Percentiles rank a stretch among this genome's conserved stretches.
phyloP scores from a whole-genome alignment of 371 early-diverging fungal genomes.

The Homolaphlyctis polyrhiza region DNA sequence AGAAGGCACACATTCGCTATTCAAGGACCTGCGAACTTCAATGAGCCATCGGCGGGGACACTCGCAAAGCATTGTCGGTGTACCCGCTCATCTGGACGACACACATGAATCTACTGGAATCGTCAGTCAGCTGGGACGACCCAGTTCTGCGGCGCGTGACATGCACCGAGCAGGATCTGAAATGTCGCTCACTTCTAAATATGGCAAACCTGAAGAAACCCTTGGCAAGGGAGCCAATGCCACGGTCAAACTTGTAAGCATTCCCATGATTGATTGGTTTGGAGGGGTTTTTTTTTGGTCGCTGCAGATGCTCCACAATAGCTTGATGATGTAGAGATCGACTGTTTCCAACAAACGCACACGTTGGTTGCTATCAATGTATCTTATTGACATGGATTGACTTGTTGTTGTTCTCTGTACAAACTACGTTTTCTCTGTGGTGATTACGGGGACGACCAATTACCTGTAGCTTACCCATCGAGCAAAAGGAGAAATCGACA shows the following conservation, averaged over 20 bases:
- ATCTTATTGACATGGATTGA: too few species aligned
- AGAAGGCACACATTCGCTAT: neutral
- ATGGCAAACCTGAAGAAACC: constrained; percentile 35
- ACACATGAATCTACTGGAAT: neutral
- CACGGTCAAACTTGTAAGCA: constrained; percentile 65
- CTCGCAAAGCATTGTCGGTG: neutral
- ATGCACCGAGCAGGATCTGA: constrained; percentile 9
- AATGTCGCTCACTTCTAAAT: constrained; percentile 27
- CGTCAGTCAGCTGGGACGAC: too few species aligned
- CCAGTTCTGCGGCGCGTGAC: neutral
- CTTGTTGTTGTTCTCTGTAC: too few species aligned
- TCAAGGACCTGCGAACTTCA: neutral
- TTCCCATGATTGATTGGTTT: too few species aligned
- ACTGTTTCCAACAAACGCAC: too few species aligned
- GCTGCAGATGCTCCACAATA: too few species aligned
- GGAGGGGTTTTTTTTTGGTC: too few species aligned
- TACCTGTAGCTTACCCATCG: neutral
- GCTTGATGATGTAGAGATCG: too few species aligned
- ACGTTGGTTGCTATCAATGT: too few species aligned
- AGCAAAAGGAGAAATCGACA: constrained; percentile 35
- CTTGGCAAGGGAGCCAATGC: constrained; percentile 93
- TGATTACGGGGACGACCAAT: too few species aligned
- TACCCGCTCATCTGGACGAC: neutral
- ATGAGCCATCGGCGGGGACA: neutral
- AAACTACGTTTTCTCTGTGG: too few species aligned